Evolutionary conservation across 257 asterid species (phyloP), one percentile per base, ranked within the genome.

Genomic region (Rubia yunnanensis): DNA sequence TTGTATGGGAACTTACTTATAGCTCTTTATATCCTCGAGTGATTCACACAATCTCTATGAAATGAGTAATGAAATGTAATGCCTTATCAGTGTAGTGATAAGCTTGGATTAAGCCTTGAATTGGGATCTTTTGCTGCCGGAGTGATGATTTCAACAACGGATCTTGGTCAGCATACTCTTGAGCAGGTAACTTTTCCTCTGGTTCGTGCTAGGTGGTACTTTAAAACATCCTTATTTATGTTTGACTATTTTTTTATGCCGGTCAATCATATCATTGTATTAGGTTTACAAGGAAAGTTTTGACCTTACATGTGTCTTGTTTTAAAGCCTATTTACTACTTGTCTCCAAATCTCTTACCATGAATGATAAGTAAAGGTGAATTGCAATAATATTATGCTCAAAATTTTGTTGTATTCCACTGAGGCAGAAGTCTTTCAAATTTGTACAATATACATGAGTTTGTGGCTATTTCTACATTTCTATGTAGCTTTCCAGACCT

Each of bases 51-150:
- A 18, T 11, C 46, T 31, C 10, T 59, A 31, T 31, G 34, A 20
- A 28, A 56, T 57, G 10, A 57, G n/a, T 57, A 57, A 59, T 59
- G 3, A 18, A 18, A 7, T 59, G 44, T 30, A 30, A n/a, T 59
- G 64, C 35, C 27, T 30, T 59, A 30, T 75, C 95, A 88, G 96
- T 84, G 88, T 79, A 88, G 96, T 73, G 96, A 88, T 72, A 88
- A 88, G 78, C 77, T 88, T 69, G 95, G 96, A 18, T 75, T 88
- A 66, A 88, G 95, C 82, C 88, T 88, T 74, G 96, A 86, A 80
- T 79, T 88, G 85, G 96, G 96, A 70, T 86, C 96, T 68, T 86
- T 88, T 77, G 96, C 89, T 75, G 96, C 96, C 72, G 96, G 96
- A 66, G 91, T 88, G 76, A 86, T 88, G 96, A 88, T 88, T 81